A percentile compares a stretch with the other conserved stretches of the same genome.
Conservation (phyloP, 108 stramenopile genomes). For the Aurantiochytrium sp. region DNA sequence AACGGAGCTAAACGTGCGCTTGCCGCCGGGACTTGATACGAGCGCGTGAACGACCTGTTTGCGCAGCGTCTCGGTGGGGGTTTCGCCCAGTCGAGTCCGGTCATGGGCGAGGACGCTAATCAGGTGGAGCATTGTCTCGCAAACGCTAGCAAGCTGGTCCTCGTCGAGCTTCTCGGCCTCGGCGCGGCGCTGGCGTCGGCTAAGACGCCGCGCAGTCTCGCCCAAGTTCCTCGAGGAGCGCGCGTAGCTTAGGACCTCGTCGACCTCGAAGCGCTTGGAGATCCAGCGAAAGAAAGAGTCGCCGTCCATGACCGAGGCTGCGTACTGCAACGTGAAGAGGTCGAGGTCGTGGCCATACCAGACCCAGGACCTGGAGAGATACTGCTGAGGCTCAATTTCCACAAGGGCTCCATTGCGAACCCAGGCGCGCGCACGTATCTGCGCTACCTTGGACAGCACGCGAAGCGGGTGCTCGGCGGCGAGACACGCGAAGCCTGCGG, state of each 20-base stretch:
- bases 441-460: background rate
- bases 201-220: too few species aligned
- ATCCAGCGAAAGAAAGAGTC: background rate
- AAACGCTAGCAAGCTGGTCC: background rate
- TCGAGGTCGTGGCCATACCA: background rate
- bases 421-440: background rate
- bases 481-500: background rate
- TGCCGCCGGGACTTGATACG: background rate
- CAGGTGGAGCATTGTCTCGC: background rate
- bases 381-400: background rate
- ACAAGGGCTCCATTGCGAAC: background rate
- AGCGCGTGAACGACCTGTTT: background rate
- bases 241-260: background rate
- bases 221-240: too few species aligned
- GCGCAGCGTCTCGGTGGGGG: background rate
- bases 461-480: slow-evolving; percentile 7
- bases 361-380: background rate
- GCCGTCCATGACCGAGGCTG: background rate
- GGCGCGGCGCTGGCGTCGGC: background rate
- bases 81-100: background rate
- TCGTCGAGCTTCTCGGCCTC: background rate
- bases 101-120: background rate
- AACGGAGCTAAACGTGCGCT: background rate
- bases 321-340: background rate
- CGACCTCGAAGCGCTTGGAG: background rate